Evolutionary conservation across 2,329 filamentous ascomycete genomes (phyloP).

Genomic region (Colletotrichum gloeosporioides): DNA sequence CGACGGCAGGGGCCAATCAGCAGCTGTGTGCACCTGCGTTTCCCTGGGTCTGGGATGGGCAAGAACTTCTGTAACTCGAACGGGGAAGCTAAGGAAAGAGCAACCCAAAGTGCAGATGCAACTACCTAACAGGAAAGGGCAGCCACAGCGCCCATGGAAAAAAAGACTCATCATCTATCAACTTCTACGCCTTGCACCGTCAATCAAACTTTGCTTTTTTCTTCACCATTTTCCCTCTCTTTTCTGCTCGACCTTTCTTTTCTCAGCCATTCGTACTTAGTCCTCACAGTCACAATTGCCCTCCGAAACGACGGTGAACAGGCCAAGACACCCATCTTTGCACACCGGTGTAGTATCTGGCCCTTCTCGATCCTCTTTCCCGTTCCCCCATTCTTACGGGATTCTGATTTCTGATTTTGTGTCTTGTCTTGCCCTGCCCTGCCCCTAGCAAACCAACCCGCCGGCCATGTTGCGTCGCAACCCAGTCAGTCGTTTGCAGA

Average conservation of each 20-base stretch:
- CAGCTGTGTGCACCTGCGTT: background rate
- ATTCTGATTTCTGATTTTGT: background rate
- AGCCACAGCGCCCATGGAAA: background rate
- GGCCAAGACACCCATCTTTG: constrained; percentile 1
- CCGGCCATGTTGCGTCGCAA: background rate
- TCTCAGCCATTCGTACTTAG: background rate
- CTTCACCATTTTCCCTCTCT: background rate
- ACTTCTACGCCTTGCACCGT: constrained; percentile 3
- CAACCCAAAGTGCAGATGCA: background rate
- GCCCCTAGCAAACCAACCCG: background rate
- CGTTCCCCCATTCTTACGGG: background rate
- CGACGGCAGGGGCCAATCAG: background rate
- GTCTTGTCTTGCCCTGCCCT: background rate
- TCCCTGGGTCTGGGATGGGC: background rate
- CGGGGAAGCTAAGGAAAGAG: background rate
- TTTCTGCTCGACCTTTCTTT: background rate
- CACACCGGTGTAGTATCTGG: background rate
- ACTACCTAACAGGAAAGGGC: background rate
- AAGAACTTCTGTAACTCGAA: background rate
- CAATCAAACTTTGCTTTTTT: constrained; percentile 8
- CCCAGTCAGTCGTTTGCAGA: background rate
- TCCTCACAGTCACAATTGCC: background rate
- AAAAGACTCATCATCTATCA: constrained; percentile 8
- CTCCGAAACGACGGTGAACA: constrained; percentile 15
- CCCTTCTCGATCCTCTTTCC: background rate